Evolutionary conservation across 1,284 basidiomycete species (phyloP).

Genomic region (Tilletia horrida): DNA sequence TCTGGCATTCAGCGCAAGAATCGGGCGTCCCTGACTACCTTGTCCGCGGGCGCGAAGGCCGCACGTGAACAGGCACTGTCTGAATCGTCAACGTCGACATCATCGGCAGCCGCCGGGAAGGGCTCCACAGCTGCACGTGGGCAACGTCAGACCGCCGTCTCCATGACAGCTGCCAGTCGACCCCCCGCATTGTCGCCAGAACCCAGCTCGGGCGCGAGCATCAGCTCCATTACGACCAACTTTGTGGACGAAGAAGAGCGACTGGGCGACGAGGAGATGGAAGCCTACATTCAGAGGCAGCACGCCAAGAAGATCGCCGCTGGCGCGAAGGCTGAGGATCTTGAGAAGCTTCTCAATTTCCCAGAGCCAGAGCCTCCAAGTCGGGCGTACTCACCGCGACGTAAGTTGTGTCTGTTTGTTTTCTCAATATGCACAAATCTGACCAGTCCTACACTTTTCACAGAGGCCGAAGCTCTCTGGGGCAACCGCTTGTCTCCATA

Average conservation of each 20-base stretch:
- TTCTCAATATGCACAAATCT: not conserved
- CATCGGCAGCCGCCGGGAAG: not conserved
- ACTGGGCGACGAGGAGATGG: slow-evolving; percentile 92
- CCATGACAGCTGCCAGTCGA: slow-evolving; percentile 12
- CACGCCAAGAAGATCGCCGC: slow-evolving; percentile 80
- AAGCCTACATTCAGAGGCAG: slow-evolving; percentile 83
- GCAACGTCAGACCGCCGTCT: slow-evolving; percentile 8
- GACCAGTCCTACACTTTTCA: slow-evolving; percentile 31
- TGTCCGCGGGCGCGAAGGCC: slow-evolving; percentile 9
- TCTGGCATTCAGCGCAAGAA: not conserved
- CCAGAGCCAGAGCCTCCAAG: slow-evolving; percentile 79
- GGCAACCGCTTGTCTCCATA: slow-evolving; percentile 60
- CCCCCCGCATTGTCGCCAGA: slow-evolving; percentile 2
- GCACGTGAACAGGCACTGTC: slow-evolving; percentile 14
- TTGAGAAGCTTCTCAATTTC: slow-evolving; percentile 85
- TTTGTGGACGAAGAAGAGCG: slow-evolving; percentile 72
- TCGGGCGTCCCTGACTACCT: not conserved
- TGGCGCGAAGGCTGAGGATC: slow-evolving; percentile 73
- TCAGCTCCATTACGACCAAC: slow-evolving; percentile 2
- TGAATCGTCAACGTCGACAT: not conserved
- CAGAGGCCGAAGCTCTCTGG: slow-evolving; percentile 56
- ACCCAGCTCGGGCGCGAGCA: slow-evolving; percentile 5
- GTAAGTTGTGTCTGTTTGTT: not conserved
- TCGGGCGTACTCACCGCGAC: slow-evolving; percentile 66
- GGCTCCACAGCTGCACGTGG: not conserved